Base-by-base conservation (phyloP, 140 eudicot genomes). In the Oenanthe javanica region DNA sequence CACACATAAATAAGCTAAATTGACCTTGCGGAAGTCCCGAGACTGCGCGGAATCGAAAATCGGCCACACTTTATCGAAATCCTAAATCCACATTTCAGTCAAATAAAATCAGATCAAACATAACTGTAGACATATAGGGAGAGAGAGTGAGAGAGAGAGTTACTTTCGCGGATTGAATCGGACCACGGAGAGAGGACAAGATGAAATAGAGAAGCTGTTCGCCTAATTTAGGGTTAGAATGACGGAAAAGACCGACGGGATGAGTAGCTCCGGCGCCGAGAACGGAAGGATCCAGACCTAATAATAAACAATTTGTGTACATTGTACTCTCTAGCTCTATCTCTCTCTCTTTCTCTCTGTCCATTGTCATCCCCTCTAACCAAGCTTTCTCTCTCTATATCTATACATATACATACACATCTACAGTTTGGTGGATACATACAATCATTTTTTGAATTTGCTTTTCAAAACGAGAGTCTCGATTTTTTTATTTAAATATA, bases 221-320 rank as follows among this genome's bases (percentile, higher is more conserved):
- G 64, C 99, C 99, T 81, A 95, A 87, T 87, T 91, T 95, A 77
- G 99, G 99, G 88, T 95, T 95, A 3, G 99, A 95, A 85, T 95
- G 99, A 11, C 98, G 98, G 79, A 95, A 95, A 23, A 88, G 87
- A 18, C 98, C 98, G 81, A 93, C 91, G 78, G 92, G 88, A 82
- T 95, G 98, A 6, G 97, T 87, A 75, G 95, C 81, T 61, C 89
- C 95, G 85, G 86, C 50, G 23, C 94, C 97, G 87, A 94, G 89
- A 79, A 91, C 82, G n/a, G 90, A 84, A 78, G 97, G 98, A 95
- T 95, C 98, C 77, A 95, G 87, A 45, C 99, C 99, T 83, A 93
- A 84, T 51, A 95, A 88, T 82, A 95, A 86, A 82, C 99, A 95
- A 84, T 95, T 95, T 4, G 98, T 93, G 87, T 95, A 95, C 99